Conservation (phyloP, 2,329 filamentous ascomycete genomes). For the Epichloe sp. region DNA sequence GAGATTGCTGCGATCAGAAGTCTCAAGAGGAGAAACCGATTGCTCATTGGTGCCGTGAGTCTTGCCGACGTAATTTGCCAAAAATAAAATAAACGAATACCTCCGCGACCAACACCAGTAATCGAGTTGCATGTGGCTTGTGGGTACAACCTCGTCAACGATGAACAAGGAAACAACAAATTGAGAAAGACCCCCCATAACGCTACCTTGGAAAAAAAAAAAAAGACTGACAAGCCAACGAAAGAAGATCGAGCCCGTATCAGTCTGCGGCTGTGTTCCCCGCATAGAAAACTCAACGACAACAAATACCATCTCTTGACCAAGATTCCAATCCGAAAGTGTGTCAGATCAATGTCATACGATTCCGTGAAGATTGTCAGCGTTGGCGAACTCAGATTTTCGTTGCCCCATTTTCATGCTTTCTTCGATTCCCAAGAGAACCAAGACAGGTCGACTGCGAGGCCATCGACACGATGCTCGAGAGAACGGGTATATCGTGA, state of each 20-base stretch:
- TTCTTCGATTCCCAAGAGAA: background rate
- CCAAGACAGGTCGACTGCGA: background rate
- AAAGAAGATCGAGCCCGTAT: background rate
- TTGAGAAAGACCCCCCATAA: background rate
- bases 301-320: constrained; percentile 1
- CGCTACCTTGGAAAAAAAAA: background rate
- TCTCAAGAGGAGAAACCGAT: background rate
- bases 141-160: background rate
- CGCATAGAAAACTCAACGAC: background rate
- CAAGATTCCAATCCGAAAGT: background rate
- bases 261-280: background rate
- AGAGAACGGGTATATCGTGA: background rate
- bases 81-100: background rate
- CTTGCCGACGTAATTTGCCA: background rate
- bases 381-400: background rate
- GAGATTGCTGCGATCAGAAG: background rate
- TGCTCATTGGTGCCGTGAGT: background rate
- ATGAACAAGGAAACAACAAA: background rate
- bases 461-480: background rate
- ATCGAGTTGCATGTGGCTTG: background rate
- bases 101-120: background rate
- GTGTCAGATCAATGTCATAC: background rate
- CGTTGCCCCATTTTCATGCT: background rate
- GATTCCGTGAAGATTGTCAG: background rate
- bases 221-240: background rate